Evolutionary conservation across 805 yeast species (phyloP).

Genomic region (Tetrapisispora iriomotensis): DNA sequence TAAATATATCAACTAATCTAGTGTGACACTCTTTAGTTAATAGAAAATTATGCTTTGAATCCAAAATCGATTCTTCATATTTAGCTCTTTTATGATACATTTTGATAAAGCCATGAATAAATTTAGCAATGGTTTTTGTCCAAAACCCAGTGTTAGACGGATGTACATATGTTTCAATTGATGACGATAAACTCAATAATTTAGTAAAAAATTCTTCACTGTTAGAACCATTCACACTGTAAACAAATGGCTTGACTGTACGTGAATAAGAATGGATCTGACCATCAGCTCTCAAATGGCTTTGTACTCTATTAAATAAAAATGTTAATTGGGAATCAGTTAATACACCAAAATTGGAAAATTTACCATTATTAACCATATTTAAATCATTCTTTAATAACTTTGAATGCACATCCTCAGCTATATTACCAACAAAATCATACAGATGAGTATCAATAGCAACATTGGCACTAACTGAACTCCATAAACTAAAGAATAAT

Average conservation of each 20-base stretch:
- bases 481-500: conserved; percentile 63
- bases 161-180: conserved; percentile 71
- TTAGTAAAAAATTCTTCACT: conserved; percentile 39
- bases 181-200: conserved; percentile 45
- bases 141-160: conserved; percentile 84
- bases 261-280: conserved; percentile 33
- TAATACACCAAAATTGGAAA: conserved; percentile 53
- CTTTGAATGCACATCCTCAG: conserved; percentile 36
- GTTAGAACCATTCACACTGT: conserved; percentile 45
- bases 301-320: conserved; percentile 45
- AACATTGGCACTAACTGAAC: conserved; percentile 36
- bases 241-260: conserved; percentile 38
- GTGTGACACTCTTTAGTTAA: conserved; percentile 29
- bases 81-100: conserved; percentile 48
- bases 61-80: conserved; percentile 34
- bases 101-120: conserved; percentile 46
- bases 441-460: conserved; percentile 54
- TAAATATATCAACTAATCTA: conserved; percentile 35
- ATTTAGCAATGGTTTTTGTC: conserved; percentile 57
- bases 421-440: conserved; percentile 49
- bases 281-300: conserved; percentile 28
- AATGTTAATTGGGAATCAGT: conserved; percentile 48
- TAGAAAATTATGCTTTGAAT: conserved; percentile 12
- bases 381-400: conserved; percentile 13
- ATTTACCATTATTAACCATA: conserved; percentile 12